phyloP scores from a whole-genome alignment of 805 yeast genomes.

The Schwanniomyces occidentalis region DNA sequence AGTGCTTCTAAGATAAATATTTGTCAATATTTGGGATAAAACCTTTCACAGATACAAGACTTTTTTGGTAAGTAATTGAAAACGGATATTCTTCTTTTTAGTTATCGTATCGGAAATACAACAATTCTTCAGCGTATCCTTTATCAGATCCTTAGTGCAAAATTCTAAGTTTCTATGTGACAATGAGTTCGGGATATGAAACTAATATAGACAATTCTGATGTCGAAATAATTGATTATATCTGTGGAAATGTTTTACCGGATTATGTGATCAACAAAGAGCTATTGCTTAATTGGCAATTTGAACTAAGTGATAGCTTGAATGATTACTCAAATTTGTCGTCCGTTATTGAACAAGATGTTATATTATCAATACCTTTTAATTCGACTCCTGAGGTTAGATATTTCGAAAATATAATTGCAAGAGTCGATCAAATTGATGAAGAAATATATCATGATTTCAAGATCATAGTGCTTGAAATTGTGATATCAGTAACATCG shows the following conservation, averaged over 20 bases:
- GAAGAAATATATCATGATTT: slow-evolving; percentile 28
- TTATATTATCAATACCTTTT: slow-evolving; percentile 15
- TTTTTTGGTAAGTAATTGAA: no score
- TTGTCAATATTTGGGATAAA: no score
- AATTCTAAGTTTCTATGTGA: no score
- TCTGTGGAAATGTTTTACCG: slow-evolving; percentile 24
- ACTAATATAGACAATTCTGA: slow-evolving; percentile 9
- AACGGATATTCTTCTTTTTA: no score
- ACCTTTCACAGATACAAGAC: no score
- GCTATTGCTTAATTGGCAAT: slow-evolving; percentile 36
- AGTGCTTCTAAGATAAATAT: no score
- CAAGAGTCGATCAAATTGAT: slow-evolving; percentile 19
- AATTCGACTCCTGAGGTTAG: slow-evolving; percentile 7
- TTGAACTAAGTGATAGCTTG: slow-evolving; percentile 29
- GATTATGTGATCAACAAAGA: slow-evolving; percentile 25
- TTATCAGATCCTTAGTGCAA: no score
- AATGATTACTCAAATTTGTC: slow-evolving; percentile 19
- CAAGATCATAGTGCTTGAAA: slow-evolving; percentile 27
- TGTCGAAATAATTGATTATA: slow-evolving; percentile 16
- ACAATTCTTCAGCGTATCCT: no score
- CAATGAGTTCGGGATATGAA: no score
- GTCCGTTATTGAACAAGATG: slow-evolving; percentile 24
- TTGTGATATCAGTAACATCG: slow-evolving; percentile 22
- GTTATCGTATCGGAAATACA: no score
- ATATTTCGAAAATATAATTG: slow-evolving; percentile 10